These are phyloP conservation scores for Nicotiana knightiana DNA, from an alignment of 257 asterid species.

Conservation along the genomic window DNA sequence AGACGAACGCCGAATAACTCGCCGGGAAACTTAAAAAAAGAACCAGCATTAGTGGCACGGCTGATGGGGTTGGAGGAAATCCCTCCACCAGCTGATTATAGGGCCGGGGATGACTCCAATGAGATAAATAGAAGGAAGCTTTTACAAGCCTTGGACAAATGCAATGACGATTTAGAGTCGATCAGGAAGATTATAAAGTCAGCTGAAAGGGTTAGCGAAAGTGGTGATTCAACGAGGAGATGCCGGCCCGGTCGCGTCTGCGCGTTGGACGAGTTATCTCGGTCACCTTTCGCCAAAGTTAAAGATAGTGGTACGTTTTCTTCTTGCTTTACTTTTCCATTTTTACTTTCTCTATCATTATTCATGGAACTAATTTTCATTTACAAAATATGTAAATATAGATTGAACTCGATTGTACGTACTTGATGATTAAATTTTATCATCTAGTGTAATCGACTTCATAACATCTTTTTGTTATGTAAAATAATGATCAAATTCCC, in stretches of 20 bases:
- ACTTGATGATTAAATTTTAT: background rate
- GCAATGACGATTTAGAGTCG: conserved; percentile 74
- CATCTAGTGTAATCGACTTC: background rate
- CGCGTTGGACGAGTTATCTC: conserved; percentile 23
- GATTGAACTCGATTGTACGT: background rate
- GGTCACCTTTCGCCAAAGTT: conserved; percentile 24
- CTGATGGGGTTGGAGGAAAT: conserved; percentile 71
- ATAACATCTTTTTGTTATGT: background rate
- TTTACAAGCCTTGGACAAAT: conserved; percentile 65
- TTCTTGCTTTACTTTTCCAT: background rate
- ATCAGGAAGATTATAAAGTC: conserved; percentile 59
- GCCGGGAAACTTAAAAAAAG: conserved; percentile 26
- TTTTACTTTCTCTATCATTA: background rate
- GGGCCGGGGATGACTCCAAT: conserved; percentile 21
- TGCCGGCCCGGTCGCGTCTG: conserved; percentile 13
- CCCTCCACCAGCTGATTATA: background rate
- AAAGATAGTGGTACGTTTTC: conserved; percentile 32
- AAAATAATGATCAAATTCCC: background rate
- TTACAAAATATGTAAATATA: background rate
- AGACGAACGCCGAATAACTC: conserved; percentile 22
- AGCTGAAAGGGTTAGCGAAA: conserved; percentile 16
- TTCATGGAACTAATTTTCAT: background rate
- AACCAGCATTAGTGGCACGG: conserved; percentile 51
- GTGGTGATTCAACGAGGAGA: background rate
- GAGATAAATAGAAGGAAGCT: conserved; percentile 50